Percentiles rank a stretch among this genome's conserved stretches.
Evolutionary conservation across 768 basidiomycete species (phyloP).

Genomic region (Heimioporus sp.): DNA sequence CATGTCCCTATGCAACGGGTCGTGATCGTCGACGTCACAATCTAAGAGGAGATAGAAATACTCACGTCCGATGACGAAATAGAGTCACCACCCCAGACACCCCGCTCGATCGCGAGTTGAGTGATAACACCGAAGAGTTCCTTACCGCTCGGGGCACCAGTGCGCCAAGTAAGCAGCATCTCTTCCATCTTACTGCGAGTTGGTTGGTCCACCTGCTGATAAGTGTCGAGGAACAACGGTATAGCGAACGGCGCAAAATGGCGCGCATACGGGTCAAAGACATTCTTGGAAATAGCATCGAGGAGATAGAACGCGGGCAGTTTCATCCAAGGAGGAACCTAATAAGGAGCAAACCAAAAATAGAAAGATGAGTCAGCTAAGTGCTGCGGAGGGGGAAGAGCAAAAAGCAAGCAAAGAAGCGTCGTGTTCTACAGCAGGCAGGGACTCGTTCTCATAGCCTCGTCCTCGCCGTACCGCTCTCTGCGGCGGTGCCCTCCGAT

Average conservation of each 20-base stretch:
- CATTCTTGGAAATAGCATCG: slow-evolving; percentile 97
- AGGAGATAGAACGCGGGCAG: slow-evolving; percentile 92
- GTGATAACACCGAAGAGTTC: slow-evolving; percentile 83
- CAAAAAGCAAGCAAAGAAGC: slow-evolving; percentile 34
- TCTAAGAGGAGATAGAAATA: slow-evolving; percentile 7
- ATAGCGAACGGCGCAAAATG: slow-evolving; percentile 82
- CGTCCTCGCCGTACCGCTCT: slow-evolving; percentile 33
- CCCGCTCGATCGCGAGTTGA: slow-evolving; percentile 81
- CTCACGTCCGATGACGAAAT: slow-evolving; percentile 39
- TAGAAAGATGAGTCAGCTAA: slow-evolving; percentile 66
- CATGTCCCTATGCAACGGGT: slow-evolving; percentile 31
- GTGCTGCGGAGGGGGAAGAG: slow-evolving; percentile 17
- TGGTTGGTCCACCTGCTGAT: slow-evolving; percentile 77
- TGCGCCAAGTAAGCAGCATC: slow-evolving; percentile 94
- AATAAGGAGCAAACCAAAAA: slow-evolving; percentile 27
- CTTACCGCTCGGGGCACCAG: slow-evolving; percentile 72
- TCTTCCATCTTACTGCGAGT: slow-evolving; percentile 97
- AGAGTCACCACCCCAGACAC: slow-evolving; percentile 69
- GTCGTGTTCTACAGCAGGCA: slow-evolving; percentile 20
- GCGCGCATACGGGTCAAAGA: slow-evolving; percentile 88
- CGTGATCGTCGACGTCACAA: slow-evolving; percentile 1
- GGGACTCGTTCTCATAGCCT: slow-evolving; percentile 37
- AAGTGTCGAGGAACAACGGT: slow-evolving; percentile 83
- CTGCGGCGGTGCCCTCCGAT: slow-evolving; percentile 31
- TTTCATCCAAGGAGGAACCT: slow-evolving; percentile 91